Evolutionary conservation across 768 basidiomycete species (phyloP), one percentile per base, ranked within the genome.

Genomic region (Leccinum broughii): DNA sequence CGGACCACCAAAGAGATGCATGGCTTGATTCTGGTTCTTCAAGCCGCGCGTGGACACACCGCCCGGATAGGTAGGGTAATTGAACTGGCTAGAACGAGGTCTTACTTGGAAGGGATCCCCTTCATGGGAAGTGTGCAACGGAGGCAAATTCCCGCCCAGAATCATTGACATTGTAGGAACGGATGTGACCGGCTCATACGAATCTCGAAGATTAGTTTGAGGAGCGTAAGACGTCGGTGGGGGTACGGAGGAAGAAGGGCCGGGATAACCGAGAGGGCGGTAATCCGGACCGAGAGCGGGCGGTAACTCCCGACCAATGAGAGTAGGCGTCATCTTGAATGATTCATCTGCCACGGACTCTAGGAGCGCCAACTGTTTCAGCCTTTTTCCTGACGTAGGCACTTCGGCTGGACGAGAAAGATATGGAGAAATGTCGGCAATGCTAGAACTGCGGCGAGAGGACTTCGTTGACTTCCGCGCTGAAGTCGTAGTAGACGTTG

Each of bases 261-360:
- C 57, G n/a, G 70, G 62, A 59, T 61, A 56, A 1, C 41, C 54
- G 9, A 55, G 13, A 58, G 24, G 46, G 11, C 7, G 46, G 24
- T 11, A 46, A 52, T 66, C 65, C 6, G 41, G 54, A 41, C 52
- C 30, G 3, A 55, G 48, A 50, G 44, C 35, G 7, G 60, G 53
- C 22, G 74, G 64, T 22, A 74, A 62, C 30, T 76, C 69, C 35
- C 63, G 64, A 52, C 46, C 67, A 54, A 64, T 64, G 59, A 75
- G 70, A 59, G 68, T 75, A 59, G 83, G 79, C 26, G 83, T 80
- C 79, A 86, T 80, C 61, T 81, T 80, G 6, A 85, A 86, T 5
- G 90, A 89, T 70, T 92, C 89, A 66, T 87, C 84, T 0, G 85
- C 88, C 37, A 91, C 85, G 14, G 83, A 78, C 69, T 92, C 89